Conservation (phyloP, 1,284 basidiomycete genomes). For the Malassezia yamatoensis region DNA sequence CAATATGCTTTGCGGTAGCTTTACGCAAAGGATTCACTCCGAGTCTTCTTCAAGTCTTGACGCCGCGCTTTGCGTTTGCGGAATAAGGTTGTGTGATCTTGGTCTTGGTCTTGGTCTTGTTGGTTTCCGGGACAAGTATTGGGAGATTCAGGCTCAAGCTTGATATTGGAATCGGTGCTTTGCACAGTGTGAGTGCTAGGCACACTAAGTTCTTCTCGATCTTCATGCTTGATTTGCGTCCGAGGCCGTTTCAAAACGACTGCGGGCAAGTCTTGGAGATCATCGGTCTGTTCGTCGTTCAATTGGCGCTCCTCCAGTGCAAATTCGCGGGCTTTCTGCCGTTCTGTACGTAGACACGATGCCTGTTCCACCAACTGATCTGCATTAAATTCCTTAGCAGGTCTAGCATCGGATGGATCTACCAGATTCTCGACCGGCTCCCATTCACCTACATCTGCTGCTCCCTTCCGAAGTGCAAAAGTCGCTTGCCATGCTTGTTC, state of each 20-base stretch:
- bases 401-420: constrained; percentile 10
- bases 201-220: not conserved
- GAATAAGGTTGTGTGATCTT: constrained; percentile 1
- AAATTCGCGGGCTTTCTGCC: constrained; percentile 26
- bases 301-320: constrained; percentile 22
- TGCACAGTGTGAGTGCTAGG: not conserved
- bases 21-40: not conserved
- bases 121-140: too few species aligned
- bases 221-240: not conserved
- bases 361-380: not conserved
- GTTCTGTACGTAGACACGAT: constrained; percentile 15
- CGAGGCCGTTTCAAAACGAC: constrained; percentile 33
- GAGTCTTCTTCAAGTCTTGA: constrained; percentile 1
- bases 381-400: not conserved
- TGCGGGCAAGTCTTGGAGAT: constrained; percentile 17
- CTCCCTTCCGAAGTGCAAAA: constrained; percentile 55
- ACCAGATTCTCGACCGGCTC: constrained; percentile 56
- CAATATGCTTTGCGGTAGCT: not conserved
- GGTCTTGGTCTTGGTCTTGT: not conserved
- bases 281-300: constrained; percentile 7
- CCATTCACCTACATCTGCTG: constrained; percentile 76
- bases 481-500: constrained; percentile 37
- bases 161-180: not conserved
- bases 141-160: not conserved
- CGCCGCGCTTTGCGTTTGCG: constrained; percentile 14